Percentiles rank a stretch among this genome's conserved stretches.
Evolutionary conservation across 805 yeast species (phyloP).

Genomic region (Wickerhamiella sorbophila): DNA sequence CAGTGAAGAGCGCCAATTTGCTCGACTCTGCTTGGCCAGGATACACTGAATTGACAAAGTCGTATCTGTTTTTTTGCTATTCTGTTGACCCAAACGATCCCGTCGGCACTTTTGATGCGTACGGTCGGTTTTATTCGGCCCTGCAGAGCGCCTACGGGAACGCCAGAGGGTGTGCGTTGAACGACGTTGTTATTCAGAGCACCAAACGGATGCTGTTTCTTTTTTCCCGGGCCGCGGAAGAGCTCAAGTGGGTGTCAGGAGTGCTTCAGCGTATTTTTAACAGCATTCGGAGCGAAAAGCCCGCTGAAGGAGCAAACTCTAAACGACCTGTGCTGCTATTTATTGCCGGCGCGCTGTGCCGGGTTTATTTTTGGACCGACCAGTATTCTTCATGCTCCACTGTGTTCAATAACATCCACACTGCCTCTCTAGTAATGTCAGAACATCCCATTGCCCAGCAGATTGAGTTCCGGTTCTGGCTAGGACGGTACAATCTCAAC

Average conservation of each 20-base stretch:
- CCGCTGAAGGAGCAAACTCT: slow-evolving; percentile 16
- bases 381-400: slow-evolving; percentile 36
- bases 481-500: slow-evolving; percentile 25
- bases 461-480: slow-evolving; percentile 20
- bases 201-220: slow-evolving; percentile 6
- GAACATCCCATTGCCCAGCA: slow-evolving; percentile 13
- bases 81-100: slow-evolving; percentile 41
- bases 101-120: slow-evolving; percentile 37
- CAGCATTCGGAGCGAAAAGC: slow-evolving; percentile 37
- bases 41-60: slow-evolving; percentile 33
- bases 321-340: slow-evolving; percentile 39
- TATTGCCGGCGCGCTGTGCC: slow-evolving; percentile 41
- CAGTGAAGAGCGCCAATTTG: slow-evolving; percentile 20
- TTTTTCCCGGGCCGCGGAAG: slow-evolving; percentile 5
- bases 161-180: slow-evolving; percentile 21
- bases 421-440: slow-evolving; percentile 6
- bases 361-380: slow-evolving; percentile 34
- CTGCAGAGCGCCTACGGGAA: slow-evolving; percentile 27
- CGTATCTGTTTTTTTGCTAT: slow-evolving; percentile 35
- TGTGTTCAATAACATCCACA: slow-evolving; percentile 74
- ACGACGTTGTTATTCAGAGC: slow-evolving; percentile 6
- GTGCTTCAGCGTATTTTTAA: slow-evolving; percentile 45
- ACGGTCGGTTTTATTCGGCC: slow-evolving; percentile 32
- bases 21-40: slow-evolving; percentile 31
- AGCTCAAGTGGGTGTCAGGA: slow-evolving; percentile 34